Percentiles rank a stretch among this genome's conserved stretches.
phyloP scores from a whole-genome alignment of 2,329 filamentous ascomycete species.

The Penicillium capsulatum region DNA sequence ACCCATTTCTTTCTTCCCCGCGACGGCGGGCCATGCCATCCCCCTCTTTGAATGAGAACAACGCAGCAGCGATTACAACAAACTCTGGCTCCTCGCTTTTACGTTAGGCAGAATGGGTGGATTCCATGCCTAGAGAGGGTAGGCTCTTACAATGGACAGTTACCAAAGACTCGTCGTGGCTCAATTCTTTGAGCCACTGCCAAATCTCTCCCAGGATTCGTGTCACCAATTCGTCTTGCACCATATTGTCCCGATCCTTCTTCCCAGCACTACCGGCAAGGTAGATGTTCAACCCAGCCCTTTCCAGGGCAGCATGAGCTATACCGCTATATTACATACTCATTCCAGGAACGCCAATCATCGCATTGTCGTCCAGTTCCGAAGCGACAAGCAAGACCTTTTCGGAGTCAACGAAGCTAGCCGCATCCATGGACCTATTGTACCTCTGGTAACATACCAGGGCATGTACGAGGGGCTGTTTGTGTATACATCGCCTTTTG shows the following conservation, averaged over 20 bases:
- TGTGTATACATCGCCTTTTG: conserved; percentile 15
- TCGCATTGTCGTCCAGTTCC: conserved; percentile 12
- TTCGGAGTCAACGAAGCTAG: conserved; percentile 12
- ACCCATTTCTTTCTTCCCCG: not conserved
- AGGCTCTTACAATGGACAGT: conserved; percentile 9
- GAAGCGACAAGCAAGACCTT: conserved; percentile 13
- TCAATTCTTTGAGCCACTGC: conserved; percentile 12
- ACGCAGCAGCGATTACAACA: conserved; percentile 6
- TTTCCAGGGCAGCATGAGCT: conserved; percentile 15
- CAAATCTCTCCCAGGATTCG: conserved; percentile 12
- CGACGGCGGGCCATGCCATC: not conserved
- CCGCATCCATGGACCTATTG: conserved; percentile 10
- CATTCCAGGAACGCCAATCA: conserved; percentile 4
- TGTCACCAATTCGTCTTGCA: conserved; percentile 14
- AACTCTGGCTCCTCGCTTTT: conserved; percentile 5
- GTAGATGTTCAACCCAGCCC: conserved; percentile 11
- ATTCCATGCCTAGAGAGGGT: not conserved
- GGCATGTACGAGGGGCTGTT: conserved; percentile 13
- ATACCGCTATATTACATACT: conserved; percentile 13
- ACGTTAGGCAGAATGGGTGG: conserved; percentile 4
- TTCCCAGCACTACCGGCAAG: conserved; percentile 9
- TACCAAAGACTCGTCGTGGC: conserved; percentile 11
- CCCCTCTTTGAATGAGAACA: conserved; percentile 2
- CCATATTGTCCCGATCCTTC: conserved; percentile 8
- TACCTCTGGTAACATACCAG: conserved; percentile 14